Evolutionary conservation across 1,139 yeast genomes (phyloP), one percentile per base, ranked within the genome.

Genomic region (Candida labiduridarum): DNA sequence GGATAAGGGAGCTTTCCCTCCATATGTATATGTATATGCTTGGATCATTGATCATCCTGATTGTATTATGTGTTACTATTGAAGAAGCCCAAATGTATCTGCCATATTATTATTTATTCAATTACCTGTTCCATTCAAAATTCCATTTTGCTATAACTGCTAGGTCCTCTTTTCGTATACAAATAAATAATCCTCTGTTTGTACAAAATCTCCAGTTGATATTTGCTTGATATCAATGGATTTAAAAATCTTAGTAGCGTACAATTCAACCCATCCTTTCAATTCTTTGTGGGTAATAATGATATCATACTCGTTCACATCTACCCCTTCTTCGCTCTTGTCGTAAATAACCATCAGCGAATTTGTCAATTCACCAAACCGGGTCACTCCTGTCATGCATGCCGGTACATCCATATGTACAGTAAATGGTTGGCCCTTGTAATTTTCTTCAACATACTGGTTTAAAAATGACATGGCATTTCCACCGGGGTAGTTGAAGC

Each of bases 401-500:
- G 95, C 79, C 0, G 89, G 83, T 1, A 85, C 85, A 60, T 89
- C 96, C 70, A 90, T 69, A 64, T 91, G 96, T 5, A 90, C 82
- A 0, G 73, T 59, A 4, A 71, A 63, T 5, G 49, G 44, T 14
- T 45, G 41, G 2, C 48, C 33, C 11, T 48, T 44, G 36, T 56
- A 47, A 33, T 56, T 49, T 4, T 59, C 52, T 8, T 69, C 45
- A 11, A 85, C 59, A 46, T 72, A 67, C 6, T 71, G 57, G 60
- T 89, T 88, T 52, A 87, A 77, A 39, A 63, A 64, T 12, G 64
- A 54, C 35, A 91, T 67, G 0, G 97, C 96, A 4, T 71, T 77
- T 0, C 97, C 98, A 8, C 98, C 98, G 1, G 97, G 96, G 62
- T 92, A 92, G 66, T 92, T 92, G 67, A 72, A 74, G 46, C 88